Percentiles rank a stretch among this genome's conserved stretches.
Conservation (phyloP, 1,284 basidiomycete species). For the Ustilago nuda region DNA sequence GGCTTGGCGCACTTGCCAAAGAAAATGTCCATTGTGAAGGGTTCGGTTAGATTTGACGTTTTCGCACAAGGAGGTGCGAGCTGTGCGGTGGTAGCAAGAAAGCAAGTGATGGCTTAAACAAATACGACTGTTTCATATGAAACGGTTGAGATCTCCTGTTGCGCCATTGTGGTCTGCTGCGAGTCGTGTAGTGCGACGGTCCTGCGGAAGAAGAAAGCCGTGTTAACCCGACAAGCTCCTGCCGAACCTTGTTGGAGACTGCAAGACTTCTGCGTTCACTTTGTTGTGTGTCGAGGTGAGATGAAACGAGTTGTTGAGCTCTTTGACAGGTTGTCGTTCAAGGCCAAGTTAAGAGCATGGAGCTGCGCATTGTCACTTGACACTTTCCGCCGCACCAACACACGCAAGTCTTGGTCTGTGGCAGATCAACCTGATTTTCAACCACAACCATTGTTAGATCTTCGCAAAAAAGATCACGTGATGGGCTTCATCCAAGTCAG, state of each 20-base stretch:
- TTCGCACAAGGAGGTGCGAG: background rate
- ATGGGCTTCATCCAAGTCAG: background rate
- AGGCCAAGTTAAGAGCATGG: background rate
- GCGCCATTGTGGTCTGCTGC: background rate
- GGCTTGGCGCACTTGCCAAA: conserved; percentile 21
- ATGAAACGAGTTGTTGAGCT: background rate
- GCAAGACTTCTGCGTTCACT: background rate
- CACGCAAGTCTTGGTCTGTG: background rate
- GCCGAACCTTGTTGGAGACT: background rate
- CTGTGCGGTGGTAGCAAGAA: background rate
- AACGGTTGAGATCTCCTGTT: background rate
- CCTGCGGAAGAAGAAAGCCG: conserved; percentile 1
- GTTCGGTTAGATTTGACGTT: background rate
- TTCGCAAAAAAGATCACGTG: conserved; percentile 8
- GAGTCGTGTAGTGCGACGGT: background rate
- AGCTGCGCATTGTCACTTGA: no score
- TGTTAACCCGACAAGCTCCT: background rate
- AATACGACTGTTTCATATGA: background rate
- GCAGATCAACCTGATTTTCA: background rate
- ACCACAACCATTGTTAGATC: background rate
- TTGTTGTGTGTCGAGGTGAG: background rate
- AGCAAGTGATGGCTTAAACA: background rate
- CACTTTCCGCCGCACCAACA: conserved; percentile 3
- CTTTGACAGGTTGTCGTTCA: background rate
- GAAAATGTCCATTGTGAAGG: conserved; percentile 13